Percentiles rank a stretch among this genome's conserved stretches.
Conservation (phyloP, 208 protist species). For the Trichomonas tenax region DNA sequence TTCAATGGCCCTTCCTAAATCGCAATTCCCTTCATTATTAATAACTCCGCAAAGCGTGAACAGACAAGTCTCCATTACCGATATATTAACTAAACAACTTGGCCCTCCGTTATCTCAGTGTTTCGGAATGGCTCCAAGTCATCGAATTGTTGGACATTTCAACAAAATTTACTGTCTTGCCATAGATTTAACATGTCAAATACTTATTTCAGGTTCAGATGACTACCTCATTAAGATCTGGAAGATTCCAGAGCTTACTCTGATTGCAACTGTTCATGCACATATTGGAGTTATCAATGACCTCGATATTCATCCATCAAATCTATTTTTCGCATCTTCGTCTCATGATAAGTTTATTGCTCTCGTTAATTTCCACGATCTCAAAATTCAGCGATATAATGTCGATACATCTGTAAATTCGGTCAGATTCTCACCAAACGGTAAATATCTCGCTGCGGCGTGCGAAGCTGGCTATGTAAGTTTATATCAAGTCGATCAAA, state of each 20-base stretch:
- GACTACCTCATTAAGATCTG: neutral
- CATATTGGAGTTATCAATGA: neutral
- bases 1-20: neutral
- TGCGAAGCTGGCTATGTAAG: neutral
- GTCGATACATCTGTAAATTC: neutral
- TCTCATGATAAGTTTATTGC: neutral
- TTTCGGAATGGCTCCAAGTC: neutral
- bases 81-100: neutral
- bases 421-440: neutral
- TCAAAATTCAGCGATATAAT: neutral
- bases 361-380: neutral
- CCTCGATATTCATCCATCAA: neutral
- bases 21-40: neutral
- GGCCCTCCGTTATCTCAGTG: neutral
- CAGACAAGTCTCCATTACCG: neutral
- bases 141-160: neutral
- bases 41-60: neutral
- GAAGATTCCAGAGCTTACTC: neutral
- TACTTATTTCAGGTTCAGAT: neutral
- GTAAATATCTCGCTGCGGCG: neutral
- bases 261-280: neutral
- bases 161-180: neutral
- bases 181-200: neutral
- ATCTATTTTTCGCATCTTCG: neutral
- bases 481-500: neutral